Evolutionary conservation across 768 basidiomycete genomes (phyloP), one percentile per base, ranked within the genome.

Genomic region (Amanita rubescens): DNA sequence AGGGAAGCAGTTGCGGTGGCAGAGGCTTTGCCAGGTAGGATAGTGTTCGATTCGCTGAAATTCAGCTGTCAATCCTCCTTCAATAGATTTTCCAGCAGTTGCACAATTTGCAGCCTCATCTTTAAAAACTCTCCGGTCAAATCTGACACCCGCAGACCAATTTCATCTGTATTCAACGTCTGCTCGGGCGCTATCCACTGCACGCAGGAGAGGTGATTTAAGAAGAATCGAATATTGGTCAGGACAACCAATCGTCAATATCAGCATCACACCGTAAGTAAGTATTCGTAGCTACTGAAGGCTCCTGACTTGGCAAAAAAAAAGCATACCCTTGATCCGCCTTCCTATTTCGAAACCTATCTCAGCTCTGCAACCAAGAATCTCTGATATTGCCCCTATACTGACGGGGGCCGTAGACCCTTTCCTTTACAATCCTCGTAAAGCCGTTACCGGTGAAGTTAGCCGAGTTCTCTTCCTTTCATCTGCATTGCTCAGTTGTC

Each of bases 361-460:
- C 2, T 82, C 82, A 0, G 65, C 78, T 6, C 65, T 89, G 24
- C 69, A 74, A 15, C 63, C 75, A 46, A 69, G 66, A 45, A 51
- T 60, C 38, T 71, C 71, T 10, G 70, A 71, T 22, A 63, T 72
- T 3, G 70, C 69, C 24, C 75, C 83, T 2, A 72, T 85, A 45
- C 67, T 86, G 3, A 71, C 75, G 39, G 83, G 83, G 3, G 71
- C 74, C 27, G 79, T 76, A 19, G 88, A 94, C 64, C 86, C 90
- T 1, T 97, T 97, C 69, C 71, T 98, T 54, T 96, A 96, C 65
- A 94, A 97, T 65, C 95, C 95, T 2, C 75, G 94, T 54, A 83
- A 79, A 62, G 68, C 77, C 6, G 67, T 72, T 25, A 17, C 20
- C n/a, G 52, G 34, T 38, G 70, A 75, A 27, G 74, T 74, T 14